Conservation (phyloP, 805 yeast genomes). For the Yamadazyma takamatsuzukensis region DNA sequence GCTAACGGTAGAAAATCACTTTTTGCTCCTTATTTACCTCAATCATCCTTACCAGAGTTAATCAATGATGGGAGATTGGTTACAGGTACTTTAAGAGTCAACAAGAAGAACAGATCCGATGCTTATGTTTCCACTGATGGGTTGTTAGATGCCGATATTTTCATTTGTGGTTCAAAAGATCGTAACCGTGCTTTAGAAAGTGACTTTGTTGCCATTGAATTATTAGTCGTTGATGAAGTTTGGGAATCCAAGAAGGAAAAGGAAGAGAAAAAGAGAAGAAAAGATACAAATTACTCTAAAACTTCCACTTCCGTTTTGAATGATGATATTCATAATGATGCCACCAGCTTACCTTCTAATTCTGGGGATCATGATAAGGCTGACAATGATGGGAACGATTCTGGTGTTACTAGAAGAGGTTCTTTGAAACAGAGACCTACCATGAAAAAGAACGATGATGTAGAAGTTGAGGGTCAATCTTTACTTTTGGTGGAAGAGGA, state of each 20-base stretch:
- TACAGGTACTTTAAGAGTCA: constrained; percentile 88
- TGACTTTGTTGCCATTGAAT: constrained; percentile 92
- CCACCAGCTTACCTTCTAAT: constrained; percentile 51
- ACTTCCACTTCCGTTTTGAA: constrained; percentile 37
- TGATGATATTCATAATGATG: constrained; percentile 79
- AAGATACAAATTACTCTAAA: constrained; percentile 49
- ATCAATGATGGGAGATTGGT: constrained; percentile 88
- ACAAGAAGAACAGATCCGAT: constrained; percentile 93
- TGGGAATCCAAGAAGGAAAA: constrained; percentile 96
- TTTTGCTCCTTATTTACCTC: constrained; percentile 95
- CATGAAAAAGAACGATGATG: constrained; percentile 96
- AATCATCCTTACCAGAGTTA: constrained; percentile 83
- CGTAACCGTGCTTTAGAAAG: constrained; percentile 97
- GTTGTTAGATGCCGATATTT: constrained; percentile 90
- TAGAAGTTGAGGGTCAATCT: constrained; percentile 97
- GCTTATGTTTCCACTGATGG: constrained; percentile 99
- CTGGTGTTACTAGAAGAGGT: constrained; percentile 65
- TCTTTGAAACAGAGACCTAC: constrained; percentile 93
- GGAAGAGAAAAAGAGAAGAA: constrained; percentile 93
- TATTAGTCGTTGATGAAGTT: constrained; percentile 92
- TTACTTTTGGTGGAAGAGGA: constrained; percentile 90
- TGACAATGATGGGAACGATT: constrained; percentile 29
- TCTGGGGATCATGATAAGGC: constrained; percentile 22
- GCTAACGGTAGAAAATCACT: constrained; percentile 65
- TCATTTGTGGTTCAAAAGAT: constrained; percentile 97